Conservation (phyloP, 1,284 basidiomycete genomes). For the Neotropicomus parvogracilis region DNA sequence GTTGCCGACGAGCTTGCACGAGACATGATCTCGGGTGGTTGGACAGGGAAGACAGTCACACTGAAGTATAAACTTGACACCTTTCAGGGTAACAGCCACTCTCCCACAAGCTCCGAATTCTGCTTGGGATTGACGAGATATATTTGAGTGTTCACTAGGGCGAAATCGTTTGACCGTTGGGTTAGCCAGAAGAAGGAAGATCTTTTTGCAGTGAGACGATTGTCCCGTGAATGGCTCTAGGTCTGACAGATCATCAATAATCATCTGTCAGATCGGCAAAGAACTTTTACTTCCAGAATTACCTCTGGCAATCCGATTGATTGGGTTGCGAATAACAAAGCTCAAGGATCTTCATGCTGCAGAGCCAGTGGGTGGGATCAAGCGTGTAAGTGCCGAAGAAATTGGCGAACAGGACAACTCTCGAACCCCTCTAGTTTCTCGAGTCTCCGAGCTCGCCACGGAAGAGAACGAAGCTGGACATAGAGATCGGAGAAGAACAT, state of each 20-base stretch:
- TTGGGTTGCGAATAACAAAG: constrained; percentile 81
- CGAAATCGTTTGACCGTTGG: constrained; percentile 74
- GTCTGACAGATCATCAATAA: constrained; percentile 3
- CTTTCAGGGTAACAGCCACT: constrained; percentile 62
- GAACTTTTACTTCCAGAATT: constrained; percentile 79
- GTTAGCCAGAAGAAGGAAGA: constrained; percentile 73
- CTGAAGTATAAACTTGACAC: constrained; percentile 80
- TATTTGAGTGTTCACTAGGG: constrained; percentile 70
- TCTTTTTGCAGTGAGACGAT: constrained; percentile 60
- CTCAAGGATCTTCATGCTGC: constrained; percentile 70
- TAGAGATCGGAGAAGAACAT: constrained; percentile 8
- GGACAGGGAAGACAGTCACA: constrained; percentile 75
- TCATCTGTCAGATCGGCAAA: constrained; percentile 59
- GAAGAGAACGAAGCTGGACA: constrained; percentile 40
- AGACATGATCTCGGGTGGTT: constrained; percentile 69
- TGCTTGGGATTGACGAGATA: constrained; percentile 4
- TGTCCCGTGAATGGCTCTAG: not conserved
- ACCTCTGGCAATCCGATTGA: constrained; percentile 72
- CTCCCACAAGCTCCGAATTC: not conserved
- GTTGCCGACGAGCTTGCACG: constrained; percentile 76
- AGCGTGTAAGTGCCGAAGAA: constrained; percentile 46
- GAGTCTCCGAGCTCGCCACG: constrained; percentile 37
- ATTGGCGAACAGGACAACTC: not conserved
- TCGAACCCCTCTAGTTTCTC: constrained; percentile 49
- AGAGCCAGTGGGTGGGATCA: constrained; percentile 51